Conservation (phyloP, 768 basidiomycete genomes). For the Lactarius indigo region DNA sequence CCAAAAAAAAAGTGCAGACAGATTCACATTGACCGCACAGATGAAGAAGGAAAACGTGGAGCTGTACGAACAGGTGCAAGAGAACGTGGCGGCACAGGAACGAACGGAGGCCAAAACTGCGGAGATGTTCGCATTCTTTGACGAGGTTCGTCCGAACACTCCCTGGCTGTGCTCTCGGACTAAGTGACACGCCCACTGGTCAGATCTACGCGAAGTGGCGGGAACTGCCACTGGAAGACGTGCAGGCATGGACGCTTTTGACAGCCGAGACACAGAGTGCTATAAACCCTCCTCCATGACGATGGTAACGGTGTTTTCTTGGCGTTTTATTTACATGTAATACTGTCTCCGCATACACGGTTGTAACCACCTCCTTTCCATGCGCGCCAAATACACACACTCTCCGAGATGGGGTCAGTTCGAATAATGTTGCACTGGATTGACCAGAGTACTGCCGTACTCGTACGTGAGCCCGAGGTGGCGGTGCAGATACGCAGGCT, state of each 20-base stretch:
- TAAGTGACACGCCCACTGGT: constrained; percentile 11
- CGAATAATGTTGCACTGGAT: not conserved
- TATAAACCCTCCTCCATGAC: constrained; percentile 1
- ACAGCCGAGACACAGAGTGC: constrained; percentile 36
- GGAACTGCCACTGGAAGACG: constrained; percentile 57
- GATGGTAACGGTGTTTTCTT: not conserved
- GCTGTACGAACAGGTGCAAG: constrained; percentile 47
- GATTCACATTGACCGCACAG: constrained; percentile 34
- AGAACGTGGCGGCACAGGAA: constrained; percentile 43
- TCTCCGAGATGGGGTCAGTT: not conserved
- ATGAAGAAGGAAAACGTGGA: constrained; percentile 53
- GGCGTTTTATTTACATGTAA: not conserved
- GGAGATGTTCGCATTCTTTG: constrained; percentile 50
- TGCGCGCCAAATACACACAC: not conserved
- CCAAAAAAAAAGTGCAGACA: not conserved
- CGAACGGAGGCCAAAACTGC: constrained; percentile 45
- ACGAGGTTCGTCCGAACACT: constrained; percentile 43
- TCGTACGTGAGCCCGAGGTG: no score
- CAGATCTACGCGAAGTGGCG: constrained; percentile 52
- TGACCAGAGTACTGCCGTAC: not conserved
- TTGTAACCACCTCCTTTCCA: no score
- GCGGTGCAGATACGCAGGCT: no score
- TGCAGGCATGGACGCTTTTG: constrained; percentile 42
- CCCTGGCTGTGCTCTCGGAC: not conserved
- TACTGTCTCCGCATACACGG: no score